A percentile compares a stretch with the other conserved stretches of the same genome.
Evolutionary conservation across 108 stramenopile genomes (phyloP).

Genomic region (Poteriospumella lacustris): DNA sequence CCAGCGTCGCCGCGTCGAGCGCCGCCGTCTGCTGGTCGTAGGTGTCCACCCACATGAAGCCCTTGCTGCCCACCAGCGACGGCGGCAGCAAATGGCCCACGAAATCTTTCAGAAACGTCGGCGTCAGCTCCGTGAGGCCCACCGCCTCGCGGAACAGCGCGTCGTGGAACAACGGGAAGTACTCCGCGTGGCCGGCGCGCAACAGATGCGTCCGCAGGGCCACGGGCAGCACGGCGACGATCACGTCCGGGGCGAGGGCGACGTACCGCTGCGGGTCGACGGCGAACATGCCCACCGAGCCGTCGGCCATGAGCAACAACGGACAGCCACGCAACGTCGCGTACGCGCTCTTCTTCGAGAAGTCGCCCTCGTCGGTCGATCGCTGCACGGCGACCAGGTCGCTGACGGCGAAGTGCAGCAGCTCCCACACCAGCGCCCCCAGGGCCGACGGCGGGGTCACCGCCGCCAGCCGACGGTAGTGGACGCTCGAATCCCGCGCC

Average conservation of each 20-base stretch:
- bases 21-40: too few species aligned
- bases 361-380: neutral
- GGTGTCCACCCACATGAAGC: too few species aligned
- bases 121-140: neutral
- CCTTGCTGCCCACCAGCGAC: neutral
- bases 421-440: neutral
- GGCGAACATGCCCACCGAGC: neutral
- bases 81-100: neutral
- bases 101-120: neutral
- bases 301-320: conserved; percentile 2
- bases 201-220: neutral
- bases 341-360: neutral
- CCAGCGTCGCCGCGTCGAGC: neutral
- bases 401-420: neutral
- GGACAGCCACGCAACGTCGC: neutral
- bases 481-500: neutral
- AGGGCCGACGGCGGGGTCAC: neutral
- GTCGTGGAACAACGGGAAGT: neutral
- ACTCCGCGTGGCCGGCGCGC: neutral
- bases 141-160: neutral
- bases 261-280: neutral
- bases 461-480: neutral
- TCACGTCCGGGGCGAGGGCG: neutral
- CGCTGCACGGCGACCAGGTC: neutral
- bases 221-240: neutral